Evolutionary conservation across 768 basidiomycete species (phyloP).

Genomic region (Pleurotus ostreatus): DNA sequence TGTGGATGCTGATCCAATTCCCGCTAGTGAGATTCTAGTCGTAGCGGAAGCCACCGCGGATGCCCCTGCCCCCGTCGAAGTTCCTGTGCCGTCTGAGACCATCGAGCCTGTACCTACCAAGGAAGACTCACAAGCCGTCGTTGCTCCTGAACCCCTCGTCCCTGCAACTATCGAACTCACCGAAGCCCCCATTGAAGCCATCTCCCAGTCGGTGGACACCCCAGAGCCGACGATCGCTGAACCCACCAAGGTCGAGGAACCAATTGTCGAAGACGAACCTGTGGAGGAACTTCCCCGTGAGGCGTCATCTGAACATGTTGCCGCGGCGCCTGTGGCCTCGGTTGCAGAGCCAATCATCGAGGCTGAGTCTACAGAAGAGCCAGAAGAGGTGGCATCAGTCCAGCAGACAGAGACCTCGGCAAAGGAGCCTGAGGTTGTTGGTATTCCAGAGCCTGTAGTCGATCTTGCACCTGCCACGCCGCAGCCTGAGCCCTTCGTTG

Average conservation of each 20-base stretch:
- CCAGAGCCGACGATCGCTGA: conserved; percentile 3
- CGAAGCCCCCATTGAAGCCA: background rate
- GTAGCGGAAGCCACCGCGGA: conserved; percentile 7
- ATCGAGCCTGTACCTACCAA: no score
- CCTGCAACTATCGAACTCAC: background rate
- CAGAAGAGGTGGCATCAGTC: background rate
- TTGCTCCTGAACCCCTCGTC: conserved; percentile 4
- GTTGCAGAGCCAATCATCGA: background rate
- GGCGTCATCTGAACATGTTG: background rate
- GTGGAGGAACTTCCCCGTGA: conserved; percentile 10
- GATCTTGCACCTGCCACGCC: background rate
- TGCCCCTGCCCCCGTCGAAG: background rate
- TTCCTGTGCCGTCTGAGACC: no score
- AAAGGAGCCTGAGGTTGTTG: background rate
- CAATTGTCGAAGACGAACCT: conserved; percentile 10
- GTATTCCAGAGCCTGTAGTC: background rate
- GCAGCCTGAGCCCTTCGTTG: background rate
- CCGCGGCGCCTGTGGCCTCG: background rate
- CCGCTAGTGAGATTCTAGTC: background rate
- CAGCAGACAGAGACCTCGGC: background rate
- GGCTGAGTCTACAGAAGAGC: background rate
- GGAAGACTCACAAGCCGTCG: background rate
- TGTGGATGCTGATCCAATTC: background rate
- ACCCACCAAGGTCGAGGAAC: conserved; percentile 9
- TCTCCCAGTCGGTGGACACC: background rate